A percentile compares a stretch with the other conserved stretches of the same genome.
These are phyloP conservation scores for Raphanus sativus DNA, from an alignment of 345 rosid genomes.

Conservation along the genomic window DNA sequence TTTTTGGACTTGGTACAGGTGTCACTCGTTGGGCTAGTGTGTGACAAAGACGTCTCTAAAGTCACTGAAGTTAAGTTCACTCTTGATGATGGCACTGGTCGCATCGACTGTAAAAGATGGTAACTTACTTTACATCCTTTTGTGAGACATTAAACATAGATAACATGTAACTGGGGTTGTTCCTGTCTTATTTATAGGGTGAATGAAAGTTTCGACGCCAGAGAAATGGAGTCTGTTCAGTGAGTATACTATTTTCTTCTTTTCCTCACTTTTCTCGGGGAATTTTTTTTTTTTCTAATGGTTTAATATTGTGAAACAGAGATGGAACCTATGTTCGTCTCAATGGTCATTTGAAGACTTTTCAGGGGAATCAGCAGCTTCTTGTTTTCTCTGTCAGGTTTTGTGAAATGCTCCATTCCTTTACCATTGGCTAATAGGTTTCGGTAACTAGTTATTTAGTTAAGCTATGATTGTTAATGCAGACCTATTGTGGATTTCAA, in stretches of 20 bases:
- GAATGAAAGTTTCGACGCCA: constrained; percentile 61
- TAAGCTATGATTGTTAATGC: constrained; percentile 29
- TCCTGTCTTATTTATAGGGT: constrained; percentile 48
- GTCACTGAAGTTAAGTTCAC: constrained; percentile 65
- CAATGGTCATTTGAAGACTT: constrained; percentile 72
- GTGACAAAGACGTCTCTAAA: constrained; percentile 57
- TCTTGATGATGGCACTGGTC: constrained; percentile 91
- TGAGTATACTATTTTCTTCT: constrained; percentile 33
- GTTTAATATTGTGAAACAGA: constrained; percentile 38
- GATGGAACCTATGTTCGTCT: constrained; percentile 77
- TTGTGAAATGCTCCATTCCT: not conserved
- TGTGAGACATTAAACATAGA: too few relatives aligned
- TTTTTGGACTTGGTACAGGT: not conserved
- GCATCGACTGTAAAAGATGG: constrained; percentile 64
- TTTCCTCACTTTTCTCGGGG: not conserved
- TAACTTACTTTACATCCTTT: not conserved
- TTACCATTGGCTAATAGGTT: not conserved
- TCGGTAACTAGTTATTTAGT: not conserved
- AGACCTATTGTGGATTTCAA: constrained; percentile 78
- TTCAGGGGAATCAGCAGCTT: constrained; percentile 64
- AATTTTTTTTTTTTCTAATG: constrained; percentile 12
- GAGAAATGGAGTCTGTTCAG: constrained; percentile 67
- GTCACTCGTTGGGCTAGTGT: constrained; percentile 72
- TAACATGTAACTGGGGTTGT: not conserved
- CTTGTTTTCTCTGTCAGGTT: constrained; percentile 63